Evolutionary conservation across 805 yeast genomes (phyloP), one percentile per base, ranked within the genome.

Genomic region (Metschnikowia continentalis): DNA sequence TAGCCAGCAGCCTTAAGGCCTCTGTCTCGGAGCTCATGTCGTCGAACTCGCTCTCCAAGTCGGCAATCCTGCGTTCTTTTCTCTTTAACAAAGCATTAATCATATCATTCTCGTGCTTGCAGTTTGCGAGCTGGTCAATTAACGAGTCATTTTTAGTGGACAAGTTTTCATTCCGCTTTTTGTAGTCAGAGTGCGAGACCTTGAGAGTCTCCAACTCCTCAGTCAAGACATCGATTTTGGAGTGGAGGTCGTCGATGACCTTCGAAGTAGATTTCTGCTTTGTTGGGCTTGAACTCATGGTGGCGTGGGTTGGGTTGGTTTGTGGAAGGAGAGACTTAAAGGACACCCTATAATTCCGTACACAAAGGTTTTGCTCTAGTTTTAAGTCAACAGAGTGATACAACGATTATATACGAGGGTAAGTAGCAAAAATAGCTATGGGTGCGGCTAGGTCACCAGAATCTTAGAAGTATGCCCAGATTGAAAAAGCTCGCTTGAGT

Each of bases 41-140:
- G 48, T 75, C 74, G 50, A 78, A 65, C 56, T 81, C 82, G 38
- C 68, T 71, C 63, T 89, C 96, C 58, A 88, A 68, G 56, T 86
- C 92, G 32, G 71, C 60, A 23, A 87, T 78, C 48, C 88, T 72
- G 47, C 91, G 74, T 58, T 86, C 90, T 60, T 87, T 86, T 47
- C 95, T 72, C 54, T 78, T 81, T 52, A 88, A 68, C 54, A 87
- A 69, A 1, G 90, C 82, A 59, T 79, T 84, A 40, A 86, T 74
- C 71, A 84, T 84, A 55, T 87, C 90, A 58, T 84, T 84, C 60
- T 89, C 92, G 64, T 86, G 91, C 65, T 85, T 85, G 36, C 86
- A 72, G 55, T 83, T 83, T 32, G 89, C 81, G 53, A 84, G 66
- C 65, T 83, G 87, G 58, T 84, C 89, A 35, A 81, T 75, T 48